Evolutionary conservation across 805 yeast species (phyloP).

Genomic region (Schizosaccharomyces cryophilus): DNA sequence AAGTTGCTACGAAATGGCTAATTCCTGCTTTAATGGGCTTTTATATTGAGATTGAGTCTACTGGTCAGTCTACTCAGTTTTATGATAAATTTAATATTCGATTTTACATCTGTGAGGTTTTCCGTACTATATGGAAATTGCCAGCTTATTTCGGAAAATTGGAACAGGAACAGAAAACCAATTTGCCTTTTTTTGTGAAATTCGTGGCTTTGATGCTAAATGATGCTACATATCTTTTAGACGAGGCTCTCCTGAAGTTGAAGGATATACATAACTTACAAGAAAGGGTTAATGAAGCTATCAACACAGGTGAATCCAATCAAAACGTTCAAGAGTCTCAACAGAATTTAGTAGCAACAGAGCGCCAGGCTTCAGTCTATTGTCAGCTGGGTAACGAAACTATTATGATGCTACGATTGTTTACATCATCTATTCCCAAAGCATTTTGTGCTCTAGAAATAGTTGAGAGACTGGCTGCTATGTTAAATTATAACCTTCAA

Average conservation of each 20-base stretch:
- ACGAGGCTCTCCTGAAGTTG: slow-evolving; percentile 66
- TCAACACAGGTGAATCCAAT: slow-evolving; percentile 10
- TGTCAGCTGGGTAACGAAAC: slow-evolving; percentile 69
- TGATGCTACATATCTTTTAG: slow-evolving; percentile 75
- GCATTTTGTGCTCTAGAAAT: slow-evolving; percentile 75
- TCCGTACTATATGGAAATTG: slow-evolving; percentile 64
- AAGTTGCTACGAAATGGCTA: slow-evolving; percentile 36
- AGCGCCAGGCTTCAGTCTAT: slow-evolving; percentile 54
- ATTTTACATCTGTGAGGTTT: slow-evolving; percentile 57
- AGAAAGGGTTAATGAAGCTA: slow-evolving; percentile 15
- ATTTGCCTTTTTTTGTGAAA: slow-evolving; percentile 67
- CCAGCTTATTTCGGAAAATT: slow-evolving; percentile 45
- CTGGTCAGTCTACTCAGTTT: slow-evolving; percentile 85
- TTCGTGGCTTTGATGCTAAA: slow-evolving; percentile 87
- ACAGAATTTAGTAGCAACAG: slow-evolving; percentile 31
- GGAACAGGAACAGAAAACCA: slow-evolving; percentile 35
- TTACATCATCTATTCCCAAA: slow-evolving; percentile 63
- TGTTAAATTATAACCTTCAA: slow-evolving; percentile 77
- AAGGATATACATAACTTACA: slow-evolving; percentile 55
- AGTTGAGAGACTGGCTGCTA: slow-evolving; percentile 81
- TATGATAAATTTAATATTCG: slow-evolving; percentile 87
- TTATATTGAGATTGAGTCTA: slow-evolving; percentile 83
- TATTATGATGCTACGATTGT: slow-evolving; percentile 49
- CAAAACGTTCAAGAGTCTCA: slow-evolving; percentile 11
- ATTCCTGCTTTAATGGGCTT: slow-evolving; percentile 68